Conservation (phyloP, 1,284 basidiomycete species). For the Rhodofomes roseus region DNA sequence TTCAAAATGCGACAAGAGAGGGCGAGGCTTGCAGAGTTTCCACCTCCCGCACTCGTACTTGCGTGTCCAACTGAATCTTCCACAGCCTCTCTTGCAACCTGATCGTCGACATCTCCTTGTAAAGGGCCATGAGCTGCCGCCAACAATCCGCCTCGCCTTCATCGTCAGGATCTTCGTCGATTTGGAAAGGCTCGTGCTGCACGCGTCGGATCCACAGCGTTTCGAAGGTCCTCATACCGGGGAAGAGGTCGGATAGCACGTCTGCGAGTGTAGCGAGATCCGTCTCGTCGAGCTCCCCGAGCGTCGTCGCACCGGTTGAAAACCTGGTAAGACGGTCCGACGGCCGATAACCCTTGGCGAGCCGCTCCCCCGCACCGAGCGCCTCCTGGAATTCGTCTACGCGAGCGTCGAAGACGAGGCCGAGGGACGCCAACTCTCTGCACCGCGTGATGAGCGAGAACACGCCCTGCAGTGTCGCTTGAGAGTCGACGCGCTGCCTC, state of each 20-base stretch:
- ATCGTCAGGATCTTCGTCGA: conserved; percentile 4
- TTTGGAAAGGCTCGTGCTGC: too few species aligned
- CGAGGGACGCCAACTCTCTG: background rate
- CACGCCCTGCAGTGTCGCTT: conserved; percentile 4
- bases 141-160: conserved; percentile 9
- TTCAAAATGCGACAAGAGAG: too few species aligned
- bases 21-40: too few species aligned
- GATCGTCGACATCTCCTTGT: conserved; percentile 14
- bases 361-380: background rate
- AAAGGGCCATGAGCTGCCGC: conserved; percentile 10
- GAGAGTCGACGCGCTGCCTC: background rate
- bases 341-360: background rate
- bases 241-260: conserved; percentile 18
- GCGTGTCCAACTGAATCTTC: background rate
- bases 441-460: background rate
- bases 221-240: conserved; percentile 5
- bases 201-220: background rate
- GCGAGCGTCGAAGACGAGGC: conserved; percentile 4
- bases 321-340: background rate
- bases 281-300: background rate
- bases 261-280: conserved; percentile 11
- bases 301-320: conserved; percentile 1
- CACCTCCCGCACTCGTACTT: too few species aligned
- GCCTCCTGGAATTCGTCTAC: background rate
- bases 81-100: conserved; percentile 12